Conservation (phyloP, 208 protist genomes). For the Porcisia hertigi region DNA sequence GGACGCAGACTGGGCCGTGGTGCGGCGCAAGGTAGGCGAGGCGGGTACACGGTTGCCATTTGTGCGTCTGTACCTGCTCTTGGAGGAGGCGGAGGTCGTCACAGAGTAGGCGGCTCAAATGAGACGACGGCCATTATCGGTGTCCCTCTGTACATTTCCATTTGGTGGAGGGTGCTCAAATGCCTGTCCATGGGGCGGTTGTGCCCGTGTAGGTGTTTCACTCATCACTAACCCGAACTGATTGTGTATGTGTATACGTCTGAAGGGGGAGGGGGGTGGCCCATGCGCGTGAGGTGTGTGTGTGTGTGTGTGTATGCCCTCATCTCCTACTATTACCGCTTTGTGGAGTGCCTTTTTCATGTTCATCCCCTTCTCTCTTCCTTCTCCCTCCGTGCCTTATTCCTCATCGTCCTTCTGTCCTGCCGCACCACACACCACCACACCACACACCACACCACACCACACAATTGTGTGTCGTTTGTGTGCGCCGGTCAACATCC, state of each 20-base stretch:
- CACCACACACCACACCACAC: neutral
- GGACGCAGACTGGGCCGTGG: constrained; percentile 46
- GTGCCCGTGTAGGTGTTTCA: too few species aligned
- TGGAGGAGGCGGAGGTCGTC: constrained; percentile 20
- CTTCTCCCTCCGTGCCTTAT: neutral
- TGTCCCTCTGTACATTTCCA: neutral
- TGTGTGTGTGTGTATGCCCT: neutral
- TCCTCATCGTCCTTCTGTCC: neutral
- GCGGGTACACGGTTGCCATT: constrained; percentile 37
- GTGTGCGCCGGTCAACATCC: too few species aligned
- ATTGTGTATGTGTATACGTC: too few species aligned
- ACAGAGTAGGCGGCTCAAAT: neutral
- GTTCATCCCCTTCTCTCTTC: neutral
- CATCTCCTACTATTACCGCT: neutral
- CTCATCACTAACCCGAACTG: too few species aligned
- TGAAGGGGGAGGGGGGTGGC: too few species aligned
- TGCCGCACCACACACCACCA: neutral
- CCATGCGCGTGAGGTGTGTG: neutral
- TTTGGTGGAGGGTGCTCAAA: neutral
- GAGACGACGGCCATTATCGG: neutral
- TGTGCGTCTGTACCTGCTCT: constrained; percentile 51
- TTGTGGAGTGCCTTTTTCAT: neutral
- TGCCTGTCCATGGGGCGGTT: too few species aligned
- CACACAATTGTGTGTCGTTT: neutral
- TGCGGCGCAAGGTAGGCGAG: constrained; percentile 26